Conservation (phyloP, 2,329 filamentous ascomycete species). For the Pseudohalonectria lignicola region DNA sequence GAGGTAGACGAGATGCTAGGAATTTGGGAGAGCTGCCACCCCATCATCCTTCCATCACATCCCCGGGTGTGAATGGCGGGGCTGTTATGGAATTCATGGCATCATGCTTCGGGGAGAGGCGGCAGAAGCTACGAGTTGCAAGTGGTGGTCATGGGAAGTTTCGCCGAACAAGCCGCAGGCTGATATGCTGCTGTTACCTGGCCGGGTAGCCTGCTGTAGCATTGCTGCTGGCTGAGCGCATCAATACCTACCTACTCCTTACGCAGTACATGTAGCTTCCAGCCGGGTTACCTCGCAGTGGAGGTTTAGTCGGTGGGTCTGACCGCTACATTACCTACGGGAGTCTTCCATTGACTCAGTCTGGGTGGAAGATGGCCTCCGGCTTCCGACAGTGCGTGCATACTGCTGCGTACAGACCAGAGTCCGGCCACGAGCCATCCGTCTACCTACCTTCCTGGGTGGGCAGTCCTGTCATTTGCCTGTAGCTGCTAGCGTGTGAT, state of each 20-base stretch:
- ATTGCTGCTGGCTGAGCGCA: too few relatives aligned
- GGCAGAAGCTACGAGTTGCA: conserved; percentile 4
- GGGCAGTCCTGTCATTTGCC: too few relatives aligned
- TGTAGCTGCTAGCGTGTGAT: too few relatives aligned
- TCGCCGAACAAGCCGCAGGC: conserved; percentile 36
- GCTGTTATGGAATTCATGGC: conserved; percentile 7
- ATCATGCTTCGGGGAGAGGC: conserved; percentile 4
- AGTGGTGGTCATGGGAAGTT: conserved; percentile 20
- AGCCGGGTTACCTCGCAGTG: not conserved
- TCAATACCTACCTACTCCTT: too few relatives aligned
- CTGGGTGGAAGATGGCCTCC: too few relatives aligned
- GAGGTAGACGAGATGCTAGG: not conserved
- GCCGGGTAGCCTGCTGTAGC: too few relatives aligned
- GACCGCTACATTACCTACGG: not conserved
- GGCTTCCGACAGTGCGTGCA: too few relatives aligned
- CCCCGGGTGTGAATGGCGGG: not conserved
- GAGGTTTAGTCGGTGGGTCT: not conserved
- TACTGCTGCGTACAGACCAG: too few relatives aligned
- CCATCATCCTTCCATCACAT: not conserved
- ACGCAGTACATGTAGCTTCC: not conserved
- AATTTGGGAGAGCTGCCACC: not conserved
- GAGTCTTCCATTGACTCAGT: not conserved
- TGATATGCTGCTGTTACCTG: conserved; percentile 25
- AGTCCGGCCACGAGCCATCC: too few relatives aligned
- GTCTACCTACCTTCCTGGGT: too few relatives aligned